A percentile compares a stretch with the other conserved stretches of the same genome.
Conservation (phyloP, 495 filamentous ascomycete genomes). For the Penicillium soppii region DNA sequence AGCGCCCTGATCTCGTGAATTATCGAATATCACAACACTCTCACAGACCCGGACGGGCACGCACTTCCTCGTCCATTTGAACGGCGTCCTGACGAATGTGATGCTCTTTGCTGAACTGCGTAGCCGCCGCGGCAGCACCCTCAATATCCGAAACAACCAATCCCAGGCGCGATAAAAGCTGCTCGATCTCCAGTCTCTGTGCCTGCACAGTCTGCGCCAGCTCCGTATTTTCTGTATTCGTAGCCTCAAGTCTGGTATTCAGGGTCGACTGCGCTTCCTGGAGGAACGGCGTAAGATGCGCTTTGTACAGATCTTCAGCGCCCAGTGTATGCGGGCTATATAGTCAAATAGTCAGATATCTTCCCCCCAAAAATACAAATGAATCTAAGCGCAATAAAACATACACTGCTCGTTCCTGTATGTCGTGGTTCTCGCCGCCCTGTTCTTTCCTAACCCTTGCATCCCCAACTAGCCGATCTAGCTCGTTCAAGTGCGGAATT, state of each 20-base stretch:
- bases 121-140: constrained; percentile 54
- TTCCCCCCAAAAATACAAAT: not conserved
- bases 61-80: constrained; percentile 45
- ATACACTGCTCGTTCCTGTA: constrained; percentile 34
- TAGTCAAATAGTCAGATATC: constrained; percentile 3
- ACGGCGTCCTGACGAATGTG: constrained; percentile 42
- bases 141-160: constrained; percentile 68
- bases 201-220: constrained; percentile 60
- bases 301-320: constrained; percentile 60
- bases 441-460: constrained; percentile 59
- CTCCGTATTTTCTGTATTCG: constrained; percentile 61
- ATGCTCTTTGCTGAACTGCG: constrained; percentile 38
- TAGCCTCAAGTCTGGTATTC: constrained; percentile 57
- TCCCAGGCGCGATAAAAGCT: constrained; percentile 63
- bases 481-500: constrained; percentile 72
- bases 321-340: constrained; percentile 75
- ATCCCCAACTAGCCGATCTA: constrained; percentile 72
- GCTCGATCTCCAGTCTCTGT: constrained; percentile 75
- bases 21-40: constrained; percentile 1
- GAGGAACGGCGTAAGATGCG: constrained; percentile 71
- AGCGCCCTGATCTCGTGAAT: constrained; percentile 36
- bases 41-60: constrained; percentile 25
- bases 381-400: constrained; percentile 13
- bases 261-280: constrained; percentile 58
- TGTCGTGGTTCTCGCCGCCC: constrained; percentile 20